A percentile compares a stretch with the other conserved stretches of the same genome.
These are phyloP conservation scores for Colletotrichum echinochloae DNA, from an alignment of 2,329 filamentous ascomycete genomes.

Conservation along the genomic window DNA sequence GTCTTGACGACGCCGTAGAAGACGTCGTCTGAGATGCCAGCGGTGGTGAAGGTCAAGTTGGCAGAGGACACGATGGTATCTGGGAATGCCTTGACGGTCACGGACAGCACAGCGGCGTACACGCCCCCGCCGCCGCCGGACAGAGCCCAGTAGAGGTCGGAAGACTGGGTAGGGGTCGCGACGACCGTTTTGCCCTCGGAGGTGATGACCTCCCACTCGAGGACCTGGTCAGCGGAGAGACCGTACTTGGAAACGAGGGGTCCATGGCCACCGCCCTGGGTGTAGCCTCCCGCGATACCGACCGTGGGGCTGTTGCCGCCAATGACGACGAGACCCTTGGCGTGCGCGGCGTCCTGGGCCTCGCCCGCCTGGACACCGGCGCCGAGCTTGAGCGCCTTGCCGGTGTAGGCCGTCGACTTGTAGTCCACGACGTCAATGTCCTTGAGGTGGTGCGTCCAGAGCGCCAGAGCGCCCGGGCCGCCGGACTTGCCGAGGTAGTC, in stretches of 20 bases:
- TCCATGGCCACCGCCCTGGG: slow-evolving; percentile 66
- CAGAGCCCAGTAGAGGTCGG: slow-evolving; percentile 68
- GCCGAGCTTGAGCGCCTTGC: slow-evolving; percentile 61
- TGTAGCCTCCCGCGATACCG: slow-evolving; percentile 66
- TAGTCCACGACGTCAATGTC: slow-evolving; percentile 47
- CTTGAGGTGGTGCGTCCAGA: slow-evolving; percentile 58
- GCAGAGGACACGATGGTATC: slow-evolving; percentile 56
- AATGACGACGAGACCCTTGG: slow-evolving; percentile 56
- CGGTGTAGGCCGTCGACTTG: slow-evolving; percentile 53
- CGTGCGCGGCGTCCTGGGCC: slow-evolving; percentile 52
- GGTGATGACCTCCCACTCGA: slow-evolving; percentile 63
- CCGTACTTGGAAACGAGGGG: slow-evolving; percentile 60
- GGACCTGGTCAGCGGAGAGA: slow-evolving; percentile 64
- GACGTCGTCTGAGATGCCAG: slow-evolving; percentile 42
- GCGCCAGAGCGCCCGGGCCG: slow-evolving; percentile 50
- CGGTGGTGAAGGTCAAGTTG: slow-evolving; percentile 54
- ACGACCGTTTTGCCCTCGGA: slow-evolving; percentile 55
- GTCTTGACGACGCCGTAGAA: slow-evolving; percentile 41
- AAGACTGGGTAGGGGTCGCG: slow-evolving; percentile 56
- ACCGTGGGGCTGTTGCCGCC: slow-evolving; percentile 63
- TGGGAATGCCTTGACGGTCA: slow-evolving; percentile 52
- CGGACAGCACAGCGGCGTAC: slow-evolving; percentile 62
- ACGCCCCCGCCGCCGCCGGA: slow-evolving; percentile 64
- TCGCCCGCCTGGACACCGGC: slow-evolving; percentile 62
- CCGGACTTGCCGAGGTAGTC: slow-evolving; percentile 53